These are phyloP conservation scores for Aegle marmelos DNA, from an alignment of 345 rosid species.

Conservation along the genomic window DNA sequence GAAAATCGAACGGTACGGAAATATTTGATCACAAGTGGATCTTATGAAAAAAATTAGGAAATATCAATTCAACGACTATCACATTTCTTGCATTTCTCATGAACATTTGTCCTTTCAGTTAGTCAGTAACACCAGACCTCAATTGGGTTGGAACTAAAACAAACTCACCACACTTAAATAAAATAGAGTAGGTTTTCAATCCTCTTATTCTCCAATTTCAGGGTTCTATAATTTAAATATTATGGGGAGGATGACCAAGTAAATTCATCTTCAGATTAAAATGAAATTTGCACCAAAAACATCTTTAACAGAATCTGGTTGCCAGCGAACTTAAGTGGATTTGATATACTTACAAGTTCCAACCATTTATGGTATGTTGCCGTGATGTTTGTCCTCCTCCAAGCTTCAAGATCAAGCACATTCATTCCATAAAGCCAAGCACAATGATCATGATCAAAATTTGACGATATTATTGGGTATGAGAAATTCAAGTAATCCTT, in stretches of 20 bases:
- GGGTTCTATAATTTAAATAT: neutral
- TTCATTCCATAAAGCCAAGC: slow-evolving; percentile 95
- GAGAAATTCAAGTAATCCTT: slow-evolving; percentile 88
- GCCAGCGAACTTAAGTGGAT: neutral
- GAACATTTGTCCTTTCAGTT: neutral
- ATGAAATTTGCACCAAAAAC: neutral
- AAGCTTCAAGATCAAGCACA: slow-evolving; percentile 73
- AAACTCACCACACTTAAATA: neutral
- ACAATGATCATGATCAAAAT: slow-evolving; percentile 49
- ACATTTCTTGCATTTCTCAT: neutral
- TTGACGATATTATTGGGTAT: slow-evolving; percentile 58
- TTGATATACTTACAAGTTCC: slow-evolving; percentile 49
- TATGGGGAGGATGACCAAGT: neutral
- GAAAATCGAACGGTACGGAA: neutral
- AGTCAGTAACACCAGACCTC: neutral
- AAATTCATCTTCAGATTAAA: neutral
- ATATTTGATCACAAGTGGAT: neutral
- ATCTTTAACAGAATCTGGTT: neutral
- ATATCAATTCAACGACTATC: neutral
- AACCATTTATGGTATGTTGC: slow-evolving; percentile 64
- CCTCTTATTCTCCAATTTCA: neutral
- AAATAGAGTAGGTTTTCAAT: neutral
- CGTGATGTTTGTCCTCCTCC: slow-evolving; percentile 78
- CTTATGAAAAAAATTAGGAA: neutral
- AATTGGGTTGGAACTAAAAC: neutral